phyloP scores from a whole-genome alignment of 371 early-diverging fungal species.

The Circinella minor region DNA sequence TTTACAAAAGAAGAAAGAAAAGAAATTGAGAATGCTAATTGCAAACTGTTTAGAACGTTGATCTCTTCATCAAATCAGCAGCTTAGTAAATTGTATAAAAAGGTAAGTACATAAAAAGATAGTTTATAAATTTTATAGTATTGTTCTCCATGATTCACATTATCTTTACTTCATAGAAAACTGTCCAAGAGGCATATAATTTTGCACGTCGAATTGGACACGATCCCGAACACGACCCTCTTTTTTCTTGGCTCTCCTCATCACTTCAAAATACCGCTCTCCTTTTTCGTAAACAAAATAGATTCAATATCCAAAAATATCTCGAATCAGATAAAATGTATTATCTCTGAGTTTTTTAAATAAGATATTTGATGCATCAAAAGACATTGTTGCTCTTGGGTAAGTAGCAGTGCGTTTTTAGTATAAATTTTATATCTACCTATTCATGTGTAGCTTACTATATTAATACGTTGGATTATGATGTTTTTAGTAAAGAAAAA shows the following conservation, averaged over 20 bases:
- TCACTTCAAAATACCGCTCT: background rate
- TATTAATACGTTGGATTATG: background rate
- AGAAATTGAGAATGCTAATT: background rate
- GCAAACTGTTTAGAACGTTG: background rate
- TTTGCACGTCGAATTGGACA: background rate
- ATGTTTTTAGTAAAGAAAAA: background rate
- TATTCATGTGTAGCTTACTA: background rate
- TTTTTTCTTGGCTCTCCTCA: background rate
- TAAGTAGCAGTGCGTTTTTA: background rate
- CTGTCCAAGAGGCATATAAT: background rate
- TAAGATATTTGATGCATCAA: background rate
- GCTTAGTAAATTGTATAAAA: background rate
- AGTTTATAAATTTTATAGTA: background rate
- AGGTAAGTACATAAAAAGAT: background rate
- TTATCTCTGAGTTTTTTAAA: background rate
- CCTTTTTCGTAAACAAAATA: background rate
- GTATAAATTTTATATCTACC: too few species aligned
- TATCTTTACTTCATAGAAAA: background rate
- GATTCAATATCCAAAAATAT: background rate
- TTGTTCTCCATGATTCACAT: background rate
- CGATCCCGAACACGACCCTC: background rate
- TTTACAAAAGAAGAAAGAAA: background rate
- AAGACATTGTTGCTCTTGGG: background rate
- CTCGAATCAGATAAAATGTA: conserved; percentile 7
- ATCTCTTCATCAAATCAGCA: background rate